Base-by-base conservation (phyloP, 768 basidiomycete genomes). In the Trametes maxima region DNA sequence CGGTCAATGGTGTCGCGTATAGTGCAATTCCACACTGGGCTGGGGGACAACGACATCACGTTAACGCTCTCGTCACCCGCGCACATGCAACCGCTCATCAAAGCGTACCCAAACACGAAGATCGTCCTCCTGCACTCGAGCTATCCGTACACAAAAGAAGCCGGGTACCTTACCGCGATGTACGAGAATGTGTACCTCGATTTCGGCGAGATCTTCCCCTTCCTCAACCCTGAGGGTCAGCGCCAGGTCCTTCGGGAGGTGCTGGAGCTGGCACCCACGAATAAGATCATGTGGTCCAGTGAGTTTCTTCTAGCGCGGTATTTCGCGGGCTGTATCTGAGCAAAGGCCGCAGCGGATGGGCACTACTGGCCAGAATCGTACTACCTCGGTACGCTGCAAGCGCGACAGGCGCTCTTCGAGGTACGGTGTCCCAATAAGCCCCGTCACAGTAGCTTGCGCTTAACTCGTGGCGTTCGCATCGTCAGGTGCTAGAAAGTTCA, bases 11-110 rank as follows among this genome's bases (percentile, higher is more conserved):
- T 40, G 44, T 33, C 40, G 16, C 16, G 21, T 54, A 92, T 54
- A 92, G 91, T 93, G 21, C 90, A 93, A 76, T 92, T 92, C 71
- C 91, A 93, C 67, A 92, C 89, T 8, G 91, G 91, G 35, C 78
- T 92, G 1, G 91, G 91, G 5, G 90, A 93, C 65, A 84, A 81
- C 59, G 88, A 92, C 55, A 82, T 93, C 50, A 79, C 73, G 24
- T 75, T 92, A 36, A 65, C 75, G 19, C 78, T 76, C 7, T 79
- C 87, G 1, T 86, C 86, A 3, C 89, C 91, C 1, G 77, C 88
- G 10, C 80, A 83, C 51, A 73, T 93, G 68, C 90, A 92, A 68
- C 78, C 85, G 3, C 70, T 89, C 62, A 89, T 92, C 69, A 82
- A 82, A 62, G 82, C 81, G 8, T 86, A 80, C 63, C 85, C 88